Percentiles rank a stretch among this genome's conserved stretches.
Conservation (phyloP, 805 yeast genomes). For the Kodamaea hsintzibuensis region DNA sequence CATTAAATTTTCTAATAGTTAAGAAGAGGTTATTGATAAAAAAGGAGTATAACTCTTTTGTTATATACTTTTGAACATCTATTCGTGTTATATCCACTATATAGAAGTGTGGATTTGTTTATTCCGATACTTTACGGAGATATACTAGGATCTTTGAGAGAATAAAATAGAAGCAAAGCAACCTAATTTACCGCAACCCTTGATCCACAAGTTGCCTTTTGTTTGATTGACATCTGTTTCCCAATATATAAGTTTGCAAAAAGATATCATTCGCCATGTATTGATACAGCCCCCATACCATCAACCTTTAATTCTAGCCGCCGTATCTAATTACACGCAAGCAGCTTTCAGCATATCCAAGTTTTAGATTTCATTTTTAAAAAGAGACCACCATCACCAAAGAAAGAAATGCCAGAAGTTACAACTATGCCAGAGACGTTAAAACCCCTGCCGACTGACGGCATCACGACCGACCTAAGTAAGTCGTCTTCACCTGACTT, state of each 20-base stretch:
- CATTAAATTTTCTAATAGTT: conserved; percentile 8
- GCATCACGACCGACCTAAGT: background rate
- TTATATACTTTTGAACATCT: background rate
- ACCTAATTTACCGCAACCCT: background rate
- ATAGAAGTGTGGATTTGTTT: background rate
- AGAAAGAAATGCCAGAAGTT: background rate
- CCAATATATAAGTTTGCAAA: background rate
- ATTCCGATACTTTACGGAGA: background rate
- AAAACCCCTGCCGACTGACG: no score
- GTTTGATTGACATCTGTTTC: background rate
- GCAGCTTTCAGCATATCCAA: background rate
- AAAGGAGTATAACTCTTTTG: background rate
- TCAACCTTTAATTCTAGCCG: background rate
- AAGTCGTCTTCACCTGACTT: background rate
- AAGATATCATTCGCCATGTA: background rate
- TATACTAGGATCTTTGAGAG: background rate
- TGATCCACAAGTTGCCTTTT: background rate
- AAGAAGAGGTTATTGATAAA: background rate
- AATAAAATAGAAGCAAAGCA: background rate
- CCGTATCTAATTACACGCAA: background rate
- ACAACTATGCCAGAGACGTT: background rate
- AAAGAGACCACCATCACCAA: background rate
- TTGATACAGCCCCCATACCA: background rate
- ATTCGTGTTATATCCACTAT: background rate
- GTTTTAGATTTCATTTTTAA: background rate